Conservation (phyloP, 129 eudicot species). For the Centrapalus pauciflorus region DNA sequence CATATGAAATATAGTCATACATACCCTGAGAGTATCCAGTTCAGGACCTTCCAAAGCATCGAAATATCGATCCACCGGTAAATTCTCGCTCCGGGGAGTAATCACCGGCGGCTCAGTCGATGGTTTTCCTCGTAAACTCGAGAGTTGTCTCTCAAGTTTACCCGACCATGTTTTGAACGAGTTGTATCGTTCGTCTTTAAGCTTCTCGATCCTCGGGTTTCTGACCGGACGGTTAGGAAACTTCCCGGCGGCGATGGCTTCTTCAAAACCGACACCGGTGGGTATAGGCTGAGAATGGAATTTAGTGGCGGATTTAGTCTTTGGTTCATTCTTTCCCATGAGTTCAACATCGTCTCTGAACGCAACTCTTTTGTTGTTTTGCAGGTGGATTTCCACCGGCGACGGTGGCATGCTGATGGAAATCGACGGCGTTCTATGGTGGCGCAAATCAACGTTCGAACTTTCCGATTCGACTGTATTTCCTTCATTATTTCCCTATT, state of each 20-base stretch:
- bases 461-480: slow-evolving; percentile 15
- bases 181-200: slow-evolving; percentile 47
- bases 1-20: background rate
- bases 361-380: slow-evolving; percentile 33
- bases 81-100: slow-evolving; percentile 24
- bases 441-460: slow-evolving; percentile 12
- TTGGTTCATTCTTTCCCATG: background rate
- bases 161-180: slow-evolving; percentile 84
- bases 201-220: slow-evolving; percentile 25
- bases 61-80: slow-evolving; percentile 67
- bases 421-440: slow-evolving; percentile 45
- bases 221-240: slow-evolving; percentile 10
- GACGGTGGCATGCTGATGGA: slow-evolving; percentile 87
- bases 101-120: slow-evolving; percentile 15
- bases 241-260: slow-evolving; percentile 20
- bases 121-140: slow-evolving; percentile 48
- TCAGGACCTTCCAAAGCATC: slow-evolving; percentile 92
- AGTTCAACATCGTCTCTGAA: slow-evolving; percentile 34
- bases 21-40: slow-evolving; percentile 69
- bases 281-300: slow-evolving; percentile 71
- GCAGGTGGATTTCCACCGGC: slow-evolving; percentile 33
- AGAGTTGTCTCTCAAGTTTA: slow-evolving; percentile 55
- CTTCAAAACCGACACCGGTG: slow-evolving; percentile 22
- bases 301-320: slow-evolving; percentile 17
- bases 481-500: slow-evolving; percentile 35